A percentile compares a stretch with the other conserved stretches of the same genome.
These are phyloP conservation scores for Phoma sp. DNA, from an alignment of 2,329 filamentous ascomycete genomes.

Conservation along the genomic window DNA sequence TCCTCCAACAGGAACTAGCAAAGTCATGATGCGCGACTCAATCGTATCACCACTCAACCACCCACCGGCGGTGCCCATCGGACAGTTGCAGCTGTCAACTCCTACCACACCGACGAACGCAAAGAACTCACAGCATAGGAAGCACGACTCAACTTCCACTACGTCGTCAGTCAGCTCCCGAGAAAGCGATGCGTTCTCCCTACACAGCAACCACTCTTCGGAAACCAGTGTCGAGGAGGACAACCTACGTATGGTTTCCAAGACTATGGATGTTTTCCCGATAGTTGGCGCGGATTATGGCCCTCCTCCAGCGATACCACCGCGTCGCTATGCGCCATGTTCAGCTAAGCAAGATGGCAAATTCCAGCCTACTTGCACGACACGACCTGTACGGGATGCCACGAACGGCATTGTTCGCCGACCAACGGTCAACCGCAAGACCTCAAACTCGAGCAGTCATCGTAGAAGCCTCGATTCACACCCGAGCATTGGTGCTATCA, in stretches of 20 bases:
- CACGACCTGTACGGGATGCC: conserved; percentile 21
- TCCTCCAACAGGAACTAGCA: conserved; percentile 39
- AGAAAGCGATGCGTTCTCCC: conserved; percentile 48
- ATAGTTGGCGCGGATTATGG: conserved; percentile 1
- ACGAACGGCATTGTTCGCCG: conserved; percentile 21
- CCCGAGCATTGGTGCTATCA: conserved; percentile 31
- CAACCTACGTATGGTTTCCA: conserved; percentile 18
- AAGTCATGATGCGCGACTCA: conserved; percentile 33
- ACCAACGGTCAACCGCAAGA: conserved; percentile 29
- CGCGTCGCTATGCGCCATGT: conserved; percentile 37
- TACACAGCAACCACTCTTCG: conserved; percentile 50
- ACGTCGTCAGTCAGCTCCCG: conserved; percentile 47
- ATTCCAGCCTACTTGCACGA: conserved; percentile 40
- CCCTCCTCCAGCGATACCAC: conserved; percentile 25
- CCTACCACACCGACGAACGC: not conserved
- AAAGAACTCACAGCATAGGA: conserved; percentile 18
- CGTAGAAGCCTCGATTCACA: conserved; percentile 24
- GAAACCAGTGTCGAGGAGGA: conserved; percentile 49
- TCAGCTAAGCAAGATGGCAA: conserved; percentile 26
- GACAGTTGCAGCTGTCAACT: conserved; percentile 20
- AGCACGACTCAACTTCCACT: conserved; percentile 26
- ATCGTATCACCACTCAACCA: conserved; percentile 42
- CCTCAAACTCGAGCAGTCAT: conserved; percentile 27
- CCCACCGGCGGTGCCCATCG: conserved; percentile 22
- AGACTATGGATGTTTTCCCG: conserved; percentile 7